Conservation (phyloP, 768 basidiomycete species). For the Clathrus columnatus region DNA sequence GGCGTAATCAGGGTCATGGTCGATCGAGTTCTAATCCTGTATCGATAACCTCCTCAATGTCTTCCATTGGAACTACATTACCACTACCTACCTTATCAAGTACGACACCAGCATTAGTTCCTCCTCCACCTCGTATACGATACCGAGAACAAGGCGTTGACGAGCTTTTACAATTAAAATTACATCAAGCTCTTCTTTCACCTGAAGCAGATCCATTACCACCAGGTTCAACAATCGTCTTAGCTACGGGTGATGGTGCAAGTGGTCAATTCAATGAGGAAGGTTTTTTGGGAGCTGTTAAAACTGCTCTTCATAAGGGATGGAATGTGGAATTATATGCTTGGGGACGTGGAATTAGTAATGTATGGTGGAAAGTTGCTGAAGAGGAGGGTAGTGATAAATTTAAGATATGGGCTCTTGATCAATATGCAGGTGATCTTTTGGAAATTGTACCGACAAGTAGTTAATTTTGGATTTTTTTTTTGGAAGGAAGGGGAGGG, state of each 20-base stretch:
- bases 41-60: slow-evolving; percentile 8
- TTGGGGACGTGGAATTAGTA: slow-evolving; percentile 79
- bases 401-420: slow-evolving; percentile 6
- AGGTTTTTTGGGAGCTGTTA: slow-evolving; percentile 83
- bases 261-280: slow-evolving; percentile 88
- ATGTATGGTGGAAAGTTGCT: slow-evolving; percentile 66
- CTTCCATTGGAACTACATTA: neutral
- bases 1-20: neutral
- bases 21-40: neutral
- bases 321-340: slow-evolving; percentile 95
- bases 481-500: neutral
- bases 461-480: neutral
- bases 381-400: slow-evolving; percentile 18
- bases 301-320: slow-evolving; percentile 77
- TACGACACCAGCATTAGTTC: slow-evolving; percentile 13
- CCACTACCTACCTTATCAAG: slow-evolving; percentile 5
- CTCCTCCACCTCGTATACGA: slow-evolving; percentile 35
- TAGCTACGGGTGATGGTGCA: slow-evolving; percentile 92
- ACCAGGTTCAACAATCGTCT: slow-evolving; percentile 66
- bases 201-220: slow-evolving; percentile 50
- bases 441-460: neutral
- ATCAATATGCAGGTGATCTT: slow-evolving; percentile 3
- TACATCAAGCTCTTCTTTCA: slow-evolving; percentile 76
- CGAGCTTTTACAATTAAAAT: slow-evolving; percentile 86
- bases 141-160: slow-evolving; percentile 93